Conservation (phyloP, 768 basidiomycete genomes). For the Cystofilobasidium bisporidii region DNA sequence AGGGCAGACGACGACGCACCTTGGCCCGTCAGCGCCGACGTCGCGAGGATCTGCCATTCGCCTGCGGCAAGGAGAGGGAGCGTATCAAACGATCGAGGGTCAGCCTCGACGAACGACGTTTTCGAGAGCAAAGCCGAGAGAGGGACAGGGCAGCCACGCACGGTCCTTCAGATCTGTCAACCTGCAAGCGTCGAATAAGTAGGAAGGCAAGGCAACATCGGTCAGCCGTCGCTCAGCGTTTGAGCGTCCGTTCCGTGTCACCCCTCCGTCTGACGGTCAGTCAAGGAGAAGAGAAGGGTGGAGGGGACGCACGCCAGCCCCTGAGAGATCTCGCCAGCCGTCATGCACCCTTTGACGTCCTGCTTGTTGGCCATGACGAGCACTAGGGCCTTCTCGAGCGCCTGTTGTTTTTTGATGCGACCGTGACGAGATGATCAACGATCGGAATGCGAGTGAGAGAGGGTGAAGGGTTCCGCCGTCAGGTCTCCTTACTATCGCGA, state of each 20-base stretch:
- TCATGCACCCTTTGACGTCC: background rate
- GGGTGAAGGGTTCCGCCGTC: no score
- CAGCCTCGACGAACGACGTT: no score
- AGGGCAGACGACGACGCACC: no score
- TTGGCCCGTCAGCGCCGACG: constrained; percentile 5
- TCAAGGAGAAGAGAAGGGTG: background rate
- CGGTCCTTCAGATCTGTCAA: constrained; percentile 27
- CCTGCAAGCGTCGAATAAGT: background rate
- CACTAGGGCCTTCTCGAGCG: background rate
- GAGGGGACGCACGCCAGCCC: constrained; percentile 2
- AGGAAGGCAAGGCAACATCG: no score
- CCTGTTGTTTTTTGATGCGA: no score
- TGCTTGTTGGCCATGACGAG: constrained; percentile 14
- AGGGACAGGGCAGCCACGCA: background rate
- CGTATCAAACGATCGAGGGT: background rate
- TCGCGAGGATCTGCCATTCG: constrained; percentile 25
- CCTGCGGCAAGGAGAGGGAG: background rate
- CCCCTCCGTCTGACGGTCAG: no score
- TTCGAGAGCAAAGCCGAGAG: background rate
- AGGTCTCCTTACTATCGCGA: no score
- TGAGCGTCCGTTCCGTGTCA: no score
- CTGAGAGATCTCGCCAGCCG: background rate
- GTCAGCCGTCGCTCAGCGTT: no score
- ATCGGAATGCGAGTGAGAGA: no score
- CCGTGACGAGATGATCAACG: no score